Evolutionary conservation across 1,284 basidiomycete genomes (phyloP), one percentile per base, ranked within the genome.

Genomic region (Leccinum subspadiceum): DNA sequence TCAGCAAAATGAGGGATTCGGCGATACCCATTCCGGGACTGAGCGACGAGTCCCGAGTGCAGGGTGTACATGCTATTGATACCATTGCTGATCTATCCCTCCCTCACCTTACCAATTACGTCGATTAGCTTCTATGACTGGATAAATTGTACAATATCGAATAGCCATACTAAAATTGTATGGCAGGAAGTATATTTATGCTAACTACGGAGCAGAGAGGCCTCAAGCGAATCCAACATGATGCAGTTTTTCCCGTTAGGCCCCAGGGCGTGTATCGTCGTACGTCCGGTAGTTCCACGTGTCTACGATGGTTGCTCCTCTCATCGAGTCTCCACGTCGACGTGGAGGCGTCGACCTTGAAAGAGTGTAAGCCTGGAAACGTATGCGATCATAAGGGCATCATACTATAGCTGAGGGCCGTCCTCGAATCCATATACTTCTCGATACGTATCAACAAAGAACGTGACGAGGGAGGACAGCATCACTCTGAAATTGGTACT

Each of bases 291-390:
- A 90, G 58, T 82, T 78, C 81, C 84, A 92, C 2, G 89, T 66
- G 66, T 93, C 91, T 3, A 91, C 88, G 4, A 91, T 81, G 0
- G 90, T 93, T 69, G 92, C 87, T 8, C 90, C 92, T 74, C 74
- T 2, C 87, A 87, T 8, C 75, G 78, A 9, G 89, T 78, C 65
- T 94, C 92, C 15, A 92, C 81, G 64, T 94, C 92, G 0, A 94
- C 90, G 52, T 87, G 80, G 69, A 85, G 84, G 24, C 92, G 78
- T 57, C 73, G 81, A 41, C 76, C 75, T 17, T 72, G 71, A 73
- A 93, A 93, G 2, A 92, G 66, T 5, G 84, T 78, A 0, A 90
- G 90, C 17, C 75, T 71, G 0, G 84, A 81, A 37, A 93, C 77
- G 62, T 90, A 93, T 10, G 85, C 87, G 56, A 94, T 77, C 0